phyloP scores from a whole-genome alignment of 2,329 filamentous ascomycete species.

The Teratosphaeria viscida region DNA sequence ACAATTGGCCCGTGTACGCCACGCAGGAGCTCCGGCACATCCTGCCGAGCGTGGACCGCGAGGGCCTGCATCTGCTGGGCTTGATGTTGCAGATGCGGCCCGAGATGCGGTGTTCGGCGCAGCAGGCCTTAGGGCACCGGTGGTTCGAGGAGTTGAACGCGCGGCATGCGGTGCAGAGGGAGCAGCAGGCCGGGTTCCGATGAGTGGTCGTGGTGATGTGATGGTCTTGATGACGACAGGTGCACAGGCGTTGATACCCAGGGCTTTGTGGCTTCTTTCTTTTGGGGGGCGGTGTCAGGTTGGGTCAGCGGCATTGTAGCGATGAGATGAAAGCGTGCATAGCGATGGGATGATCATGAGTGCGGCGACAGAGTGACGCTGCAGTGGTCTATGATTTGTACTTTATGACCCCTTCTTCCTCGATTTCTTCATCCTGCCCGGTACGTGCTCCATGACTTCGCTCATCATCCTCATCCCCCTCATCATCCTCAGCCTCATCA shows the following conservation, averaged over 20 bases:
- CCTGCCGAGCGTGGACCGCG: slow-evolving; percentile 77
- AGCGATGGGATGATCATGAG: neutral
- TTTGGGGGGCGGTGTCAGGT: neutral
- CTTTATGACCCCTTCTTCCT: no score
- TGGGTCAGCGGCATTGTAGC: neutral
- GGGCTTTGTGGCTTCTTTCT: neutral
- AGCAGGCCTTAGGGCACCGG: slow-evolving; percentile 75
- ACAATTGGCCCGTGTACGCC: slow-evolving; percentile 85
- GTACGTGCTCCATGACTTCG: no score
- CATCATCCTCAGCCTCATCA: no score
- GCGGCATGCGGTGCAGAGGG: neutral
- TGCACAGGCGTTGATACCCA: neutral
- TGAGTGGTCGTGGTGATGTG: neutral
- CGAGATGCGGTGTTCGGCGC: slow-evolving; percentile 80
- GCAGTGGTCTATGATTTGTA: no score
- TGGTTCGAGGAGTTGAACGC: slow-evolving; percentile 69
- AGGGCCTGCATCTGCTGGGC: slow-evolving; percentile 77
- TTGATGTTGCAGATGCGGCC: slow-evolving; percentile 88
- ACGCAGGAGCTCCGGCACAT: slow-evolving; percentile 84
- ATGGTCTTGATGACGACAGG: neutral
- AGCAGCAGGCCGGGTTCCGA: neutral
- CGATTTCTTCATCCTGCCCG: no score
- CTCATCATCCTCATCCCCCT: no score
- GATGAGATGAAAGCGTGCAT: neutral
- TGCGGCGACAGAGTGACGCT: neutral